Evolutionary conservation across 768 basidiomycete genomes (phyloP), one percentile per base, ranked within the genome.

Genomic region (Russula olivacea): DNA sequence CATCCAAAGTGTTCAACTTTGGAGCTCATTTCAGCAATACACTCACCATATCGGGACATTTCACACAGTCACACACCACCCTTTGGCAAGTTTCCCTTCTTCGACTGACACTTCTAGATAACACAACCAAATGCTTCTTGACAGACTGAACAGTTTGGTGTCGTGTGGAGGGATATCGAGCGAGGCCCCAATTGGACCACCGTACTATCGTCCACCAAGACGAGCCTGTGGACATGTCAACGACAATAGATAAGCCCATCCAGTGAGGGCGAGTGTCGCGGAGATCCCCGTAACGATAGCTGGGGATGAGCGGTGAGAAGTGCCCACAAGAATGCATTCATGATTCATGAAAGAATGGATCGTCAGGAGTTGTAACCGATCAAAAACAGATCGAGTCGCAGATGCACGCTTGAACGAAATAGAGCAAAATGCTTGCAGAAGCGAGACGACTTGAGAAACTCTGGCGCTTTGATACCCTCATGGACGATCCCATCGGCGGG

Each of bases 31-130:
- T 56, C 48, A 64, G 63, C 54, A 64, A 64, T n/a, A n/a, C 25
- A 30, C 40, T 47, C 58, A 51, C 63, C 63, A 64, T 43, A 64
- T 64, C 23, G 38, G 54, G 63, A 55, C 48, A 60, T 60, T 60
- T 64, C 63, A 60, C 63, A 60, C 63, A 50, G 45, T 64, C 63
- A 64, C 62, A 59, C 63, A 49, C 47, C 62, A 54, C 57, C 15
- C 17, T 43, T 63, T 55, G 58, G 58, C 58, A 55, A 55, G 49
- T 50, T 64, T 64, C 63, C 63, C 30, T 60, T 55, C 63, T 60
- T 64, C 58, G 63, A 47, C 48, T 41, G 63, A 64, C 63, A 64
- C 59, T 64, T 64, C 63, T 64, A 56, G 58, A 64, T 51, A 60
- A 56, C 59, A 56, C 41, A 52, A 59, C 57, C 56, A 54, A 59